Conservation (phyloP, 345 rosid species). For the Eucalyptus sideroxylon region DNA sequence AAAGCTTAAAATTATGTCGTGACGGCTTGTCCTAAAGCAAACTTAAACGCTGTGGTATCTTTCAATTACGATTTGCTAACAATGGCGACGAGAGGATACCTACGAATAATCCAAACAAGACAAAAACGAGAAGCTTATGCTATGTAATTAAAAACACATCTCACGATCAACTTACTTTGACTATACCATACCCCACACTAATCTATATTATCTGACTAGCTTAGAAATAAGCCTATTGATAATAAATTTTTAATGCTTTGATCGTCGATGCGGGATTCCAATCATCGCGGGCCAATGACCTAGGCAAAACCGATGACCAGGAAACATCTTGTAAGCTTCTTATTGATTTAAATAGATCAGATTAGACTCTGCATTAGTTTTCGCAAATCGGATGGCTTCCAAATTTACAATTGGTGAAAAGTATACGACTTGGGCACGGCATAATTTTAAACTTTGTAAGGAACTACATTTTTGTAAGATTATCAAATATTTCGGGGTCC, state of each 20-base stretch:
- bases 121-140: background rate
- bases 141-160: background rate
- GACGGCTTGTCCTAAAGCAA: background rate
- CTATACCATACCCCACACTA: background rate
- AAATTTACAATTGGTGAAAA: background rate
- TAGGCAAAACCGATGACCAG: rapidly evolving
- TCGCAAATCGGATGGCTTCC: rapidly evolving
- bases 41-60: background rate
- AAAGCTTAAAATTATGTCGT: background rate
- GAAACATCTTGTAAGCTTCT: background rate
- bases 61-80: background rate
- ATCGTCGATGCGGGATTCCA: background rate
- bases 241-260: background rate
- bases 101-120: background rate
- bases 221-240: background rate
- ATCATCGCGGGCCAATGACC: background rate
- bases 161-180: background rate
- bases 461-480: background rate
- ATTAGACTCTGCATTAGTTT: background rate
- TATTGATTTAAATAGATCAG: background rate
- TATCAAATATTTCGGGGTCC: background rate
- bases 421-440: rapidly evolving
- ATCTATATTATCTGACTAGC: background rate
- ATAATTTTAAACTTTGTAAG: background rate
- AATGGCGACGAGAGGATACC: background rate